A percentile compares a stretch with the other conserved stretches of the same genome.
Evolutionary conservation across 805 yeast species (phyloP).

Genomic region (Saturnispora galanensis): DNA sequence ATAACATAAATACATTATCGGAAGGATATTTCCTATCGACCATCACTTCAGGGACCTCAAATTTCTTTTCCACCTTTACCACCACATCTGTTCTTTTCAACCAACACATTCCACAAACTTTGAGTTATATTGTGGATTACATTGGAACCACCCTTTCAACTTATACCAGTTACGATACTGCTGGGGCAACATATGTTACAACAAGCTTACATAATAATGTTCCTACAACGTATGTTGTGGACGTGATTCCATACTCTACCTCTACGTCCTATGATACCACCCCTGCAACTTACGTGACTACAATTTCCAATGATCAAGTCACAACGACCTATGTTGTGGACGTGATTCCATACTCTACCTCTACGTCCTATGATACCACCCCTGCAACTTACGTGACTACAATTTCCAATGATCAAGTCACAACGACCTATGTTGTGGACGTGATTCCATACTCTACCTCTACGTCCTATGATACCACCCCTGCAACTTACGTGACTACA

Average conservation of each 20-base stretch:
- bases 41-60: neutral
- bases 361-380: neutral
- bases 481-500: neutral
- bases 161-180: neutral
- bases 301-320: neutral
- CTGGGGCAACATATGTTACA: neutral
- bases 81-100: neutral
- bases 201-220: neutral
- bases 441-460: neutral
- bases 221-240: neutral
- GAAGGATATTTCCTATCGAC: neutral
- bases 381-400: neutral
- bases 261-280: neutral
- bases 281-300: neutral
- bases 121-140: neutral
- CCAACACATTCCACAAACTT: neutral
- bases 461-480: neutral
- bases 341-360: neutral
- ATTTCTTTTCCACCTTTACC: neutral
- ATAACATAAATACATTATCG: neutral
- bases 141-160: neutral
- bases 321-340: neutral
- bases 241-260: neutral
- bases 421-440: neutral
- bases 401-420: neutral